phyloP scores from a whole-genome alignment of 805 yeast species.

The Saccharomyces eubayanus region DNA sequence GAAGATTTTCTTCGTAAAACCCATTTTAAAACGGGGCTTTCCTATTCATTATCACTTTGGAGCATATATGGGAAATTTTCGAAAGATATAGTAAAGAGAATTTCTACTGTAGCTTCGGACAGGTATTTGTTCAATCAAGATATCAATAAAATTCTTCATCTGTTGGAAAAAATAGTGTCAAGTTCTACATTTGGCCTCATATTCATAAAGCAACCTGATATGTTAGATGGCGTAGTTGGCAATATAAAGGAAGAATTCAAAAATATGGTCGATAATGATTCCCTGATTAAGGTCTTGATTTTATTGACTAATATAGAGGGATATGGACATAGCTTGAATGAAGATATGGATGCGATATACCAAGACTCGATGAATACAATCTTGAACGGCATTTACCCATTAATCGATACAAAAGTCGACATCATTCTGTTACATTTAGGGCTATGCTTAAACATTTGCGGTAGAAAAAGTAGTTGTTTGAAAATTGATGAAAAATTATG shows the following conservation, averaged over 20 bases:
- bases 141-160: neutral
- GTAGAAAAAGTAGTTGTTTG: neutral
- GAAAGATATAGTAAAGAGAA: neutral
- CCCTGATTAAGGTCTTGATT: constrained; percentile 6
- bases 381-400: constrained; percentile 1
- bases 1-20: constrained; percentile 15
- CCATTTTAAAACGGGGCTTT: constrained; percentile 5
- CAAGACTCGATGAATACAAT: neutral
- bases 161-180: neutral
- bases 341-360: neutral
- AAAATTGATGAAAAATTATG: neutral
- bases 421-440: constrained; percentile 14
- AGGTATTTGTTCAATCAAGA: neutral
- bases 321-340: neutral
- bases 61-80: neutral
- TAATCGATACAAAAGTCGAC: constrained; percentile 3
- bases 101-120: neutral
- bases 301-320: constrained; percentile 12
- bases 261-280: neutral
- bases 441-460: constrained; percentile 9
- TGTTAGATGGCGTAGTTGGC: neutral
- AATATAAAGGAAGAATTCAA: neutral
- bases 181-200: constrained; percentile 4
- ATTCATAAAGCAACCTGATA: constrained; percentile 7
- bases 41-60: constrained; percentile 10